phyloP scores from a whole-genome alignment of 768 basidiomycete genomes.

The Paxillus ammoniavirescens region DNA sequence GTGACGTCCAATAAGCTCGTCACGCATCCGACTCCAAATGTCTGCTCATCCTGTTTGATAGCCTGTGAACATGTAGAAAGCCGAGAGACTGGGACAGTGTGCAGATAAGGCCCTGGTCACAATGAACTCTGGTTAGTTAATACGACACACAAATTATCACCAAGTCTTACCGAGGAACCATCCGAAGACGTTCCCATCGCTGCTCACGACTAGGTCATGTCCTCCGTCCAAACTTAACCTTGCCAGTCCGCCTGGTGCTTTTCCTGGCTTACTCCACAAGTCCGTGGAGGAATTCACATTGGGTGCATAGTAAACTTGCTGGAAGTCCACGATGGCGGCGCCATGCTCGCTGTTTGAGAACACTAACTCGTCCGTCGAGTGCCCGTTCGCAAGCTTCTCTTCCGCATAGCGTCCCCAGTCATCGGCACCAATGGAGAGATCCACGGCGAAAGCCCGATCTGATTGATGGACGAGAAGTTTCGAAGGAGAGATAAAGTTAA shows the following conservation, averaged over 20 bases:
- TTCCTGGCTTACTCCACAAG: slow-evolving; percentile 70
- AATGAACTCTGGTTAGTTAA: neutral
- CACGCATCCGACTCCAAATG: slow-evolving; percentile 64
- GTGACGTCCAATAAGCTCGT: slow-evolving; percentile 55
- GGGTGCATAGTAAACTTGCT: slow-evolving; percentile 60
- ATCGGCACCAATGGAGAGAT: slow-evolving; percentile 46
- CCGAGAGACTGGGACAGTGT: slow-evolving; percentile 56
- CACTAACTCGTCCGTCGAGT: slow-evolving; percentile 56
- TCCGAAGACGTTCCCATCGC: slow-evolving; percentile 63
- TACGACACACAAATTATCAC: neutral
- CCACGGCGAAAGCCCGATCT: slow-evolving; percentile 46
- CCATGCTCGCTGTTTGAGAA: slow-evolving; percentile 40
- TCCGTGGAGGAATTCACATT: slow-evolving; percentile 41
- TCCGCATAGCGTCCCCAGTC: slow-evolving; percentile 48
- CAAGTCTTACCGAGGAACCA: slow-evolving; percentile 65
- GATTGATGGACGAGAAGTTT: slow-evolving; percentile 63
- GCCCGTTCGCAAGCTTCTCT: slow-evolving; percentile 49
- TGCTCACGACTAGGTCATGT: slow-evolving; percentile 63
- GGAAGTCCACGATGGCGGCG: slow-evolving; percentile 68
- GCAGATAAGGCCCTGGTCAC: slow-evolving; percentile 30
- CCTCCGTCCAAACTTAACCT: slow-evolving; percentile 73
- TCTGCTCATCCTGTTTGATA: slow-evolving; percentile 47
- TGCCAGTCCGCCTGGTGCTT: slow-evolving; percentile 58
- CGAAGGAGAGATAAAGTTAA: slow-evolving; percentile 56
- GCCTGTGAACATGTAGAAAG: slow-evolving; percentile 46